Base-by-base conservation (phyloP, 2,329 filamentous ascomycete species). In the Epichloe sp. region DNA sequence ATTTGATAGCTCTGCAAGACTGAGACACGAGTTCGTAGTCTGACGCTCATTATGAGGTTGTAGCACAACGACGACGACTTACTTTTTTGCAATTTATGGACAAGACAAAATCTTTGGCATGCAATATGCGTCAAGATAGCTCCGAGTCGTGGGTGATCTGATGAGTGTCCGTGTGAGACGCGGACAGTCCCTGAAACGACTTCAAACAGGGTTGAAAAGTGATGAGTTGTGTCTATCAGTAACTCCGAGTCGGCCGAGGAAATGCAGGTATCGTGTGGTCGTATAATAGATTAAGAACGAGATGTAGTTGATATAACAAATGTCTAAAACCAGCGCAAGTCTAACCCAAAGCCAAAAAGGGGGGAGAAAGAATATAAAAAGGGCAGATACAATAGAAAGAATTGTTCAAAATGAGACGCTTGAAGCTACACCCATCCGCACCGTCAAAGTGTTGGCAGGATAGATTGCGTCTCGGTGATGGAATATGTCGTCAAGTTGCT, bases 321-420 rank as follows among this genome's bases (percentile, higher is more conserved):
- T 36, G 23, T 63, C 69, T 67, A 69, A 69, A 68, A 65, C 61
- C 65, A 61, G 62, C 59, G 63, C 63, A 44, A 51, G 63, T 69
- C 66, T 69, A 69, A 65, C 58, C 63, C 62, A 62, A 60, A 61
- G 60, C 60, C 60, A 59, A 62, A 23, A 48, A 35, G 21, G 5
- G 65, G 58, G 57, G 52, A 56, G 17, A 48, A 55, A 58, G 65
- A 60, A 58, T 31, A 44, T 31, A 41, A 54, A 50, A 37, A 56
- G 41, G 40, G 43, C 45, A 26, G 56, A 53, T 38, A 21, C 44
- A 50, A 38, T 45, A 11, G 45, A 5, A 31, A 36, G 15, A 44
- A n/a, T 42, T 38, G 34, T 47, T 51, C 43, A n/a, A 50, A 19
- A 41, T 42, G n/a, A 37, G 37, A n/a, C 36, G 46, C 14, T 35